Conservation (phyloP, 2,329 filamentous ascomycete genomes). For the Fusarium mexicanum region DNA sequence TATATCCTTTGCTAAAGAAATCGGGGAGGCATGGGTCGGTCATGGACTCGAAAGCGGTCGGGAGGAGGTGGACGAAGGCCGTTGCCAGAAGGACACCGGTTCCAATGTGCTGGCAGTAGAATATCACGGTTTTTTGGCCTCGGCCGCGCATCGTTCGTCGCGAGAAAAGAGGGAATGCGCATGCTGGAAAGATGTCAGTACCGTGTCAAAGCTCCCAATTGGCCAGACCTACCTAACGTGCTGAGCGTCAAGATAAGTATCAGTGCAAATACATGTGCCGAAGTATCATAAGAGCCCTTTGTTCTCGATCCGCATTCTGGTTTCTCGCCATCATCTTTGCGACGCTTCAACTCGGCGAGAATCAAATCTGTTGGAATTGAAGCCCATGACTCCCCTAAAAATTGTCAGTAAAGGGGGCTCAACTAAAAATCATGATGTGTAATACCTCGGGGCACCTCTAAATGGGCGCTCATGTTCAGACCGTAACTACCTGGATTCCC, state of each 20-base stretch:
- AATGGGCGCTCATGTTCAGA: conserved; percentile 31
- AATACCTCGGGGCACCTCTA: conserved; percentile 36
- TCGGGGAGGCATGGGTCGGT: conserved; percentile 77
- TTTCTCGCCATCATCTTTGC: conserved; percentile 54
- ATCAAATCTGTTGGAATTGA: conserved; percentile 63
- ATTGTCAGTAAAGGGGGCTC: conserved; percentile 34
- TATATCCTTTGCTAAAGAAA: conserved; percentile 83
- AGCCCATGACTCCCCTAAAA: conserved; percentile 52
- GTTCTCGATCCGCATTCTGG: conserved; percentile 64
- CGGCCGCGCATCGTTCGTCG: conserved; percentile 66
- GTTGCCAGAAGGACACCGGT: conserved; percentile 89
- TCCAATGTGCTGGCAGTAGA: conserved; percentile 78
- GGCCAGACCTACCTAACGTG: conserved; percentile 58
- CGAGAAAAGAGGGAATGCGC: conserved; percentile 73
- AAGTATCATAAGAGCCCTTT: conserved; percentile 69
- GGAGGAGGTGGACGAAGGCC: conserved; percentile 81
- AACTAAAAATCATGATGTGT: background rate
- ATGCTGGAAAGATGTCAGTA: conserved; percentile 56
- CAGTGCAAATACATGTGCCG: conserved; percentile 73
- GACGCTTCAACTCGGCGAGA: conserved; percentile 61
- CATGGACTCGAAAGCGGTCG: conserved; percentile 73
- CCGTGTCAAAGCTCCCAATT: background rate
- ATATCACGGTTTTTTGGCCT: conserved; percentile 68
- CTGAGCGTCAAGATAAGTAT: conserved; percentile 72
- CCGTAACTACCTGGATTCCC: conserved; percentile 24